A percentile compares a stretch with the other conserved stretches of the same genome.
Evolutionary conservation across 1,284 basidiomycete species (phyloP).

Genomic region (Melanopsichium pennsylvanicum): DNA sequence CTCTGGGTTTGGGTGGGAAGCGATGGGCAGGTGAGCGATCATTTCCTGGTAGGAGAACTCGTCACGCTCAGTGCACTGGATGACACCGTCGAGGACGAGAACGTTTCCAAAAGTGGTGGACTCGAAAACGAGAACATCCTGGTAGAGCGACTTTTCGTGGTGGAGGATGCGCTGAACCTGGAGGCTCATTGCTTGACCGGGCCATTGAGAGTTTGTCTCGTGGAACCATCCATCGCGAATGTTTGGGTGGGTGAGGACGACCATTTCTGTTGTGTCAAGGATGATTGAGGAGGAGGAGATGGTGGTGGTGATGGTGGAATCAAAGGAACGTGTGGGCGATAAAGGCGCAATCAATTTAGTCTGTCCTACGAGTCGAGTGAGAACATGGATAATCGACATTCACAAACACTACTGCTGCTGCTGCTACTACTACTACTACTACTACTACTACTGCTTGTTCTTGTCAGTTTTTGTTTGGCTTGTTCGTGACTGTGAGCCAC

Average conservation of each 20-base stretch:
- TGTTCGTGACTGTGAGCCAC: too few species aligned
- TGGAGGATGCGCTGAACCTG: constrained; percentile 92
- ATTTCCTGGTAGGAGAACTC: constrained; percentile 99
- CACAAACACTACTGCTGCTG: too few species aligned
- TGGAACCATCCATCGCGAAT: constrained; percentile 92
- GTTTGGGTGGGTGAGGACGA: constrained; percentile 65
- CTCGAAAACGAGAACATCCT: constrained; percentile 73
- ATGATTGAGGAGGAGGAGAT: not conserved
- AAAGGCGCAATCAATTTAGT: constrained; percentile 11
- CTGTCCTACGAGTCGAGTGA: too few species aligned
- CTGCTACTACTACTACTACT: too few species aligned
- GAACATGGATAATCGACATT: too few species aligned
- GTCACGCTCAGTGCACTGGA: constrained; percentile 96
- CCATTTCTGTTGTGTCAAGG: constrained; percentile 26
- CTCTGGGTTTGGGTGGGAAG: constrained; percentile 94
- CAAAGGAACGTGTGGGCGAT: not conserved
- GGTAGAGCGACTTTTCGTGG: constrained; percentile 86
- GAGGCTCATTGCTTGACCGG: constrained; percentile 70
- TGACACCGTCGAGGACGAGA: constrained; percentile 91
- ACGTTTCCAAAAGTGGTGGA: constrained; percentile 75
- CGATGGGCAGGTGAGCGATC: constrained; percentile 95
- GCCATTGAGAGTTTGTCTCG: constrained; percentile 95
- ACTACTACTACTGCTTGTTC: too few species aligned
- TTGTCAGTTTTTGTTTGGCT: too few species aligned
- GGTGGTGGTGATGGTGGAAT: constrained; percentile 20